A percentile compares a stretch with the other conserved stretches of the same genome.
phyloP scores from a whole-genome alignment of 2,329 filamentous ascomycete species.

The Eurotiales sp. region DNA sequence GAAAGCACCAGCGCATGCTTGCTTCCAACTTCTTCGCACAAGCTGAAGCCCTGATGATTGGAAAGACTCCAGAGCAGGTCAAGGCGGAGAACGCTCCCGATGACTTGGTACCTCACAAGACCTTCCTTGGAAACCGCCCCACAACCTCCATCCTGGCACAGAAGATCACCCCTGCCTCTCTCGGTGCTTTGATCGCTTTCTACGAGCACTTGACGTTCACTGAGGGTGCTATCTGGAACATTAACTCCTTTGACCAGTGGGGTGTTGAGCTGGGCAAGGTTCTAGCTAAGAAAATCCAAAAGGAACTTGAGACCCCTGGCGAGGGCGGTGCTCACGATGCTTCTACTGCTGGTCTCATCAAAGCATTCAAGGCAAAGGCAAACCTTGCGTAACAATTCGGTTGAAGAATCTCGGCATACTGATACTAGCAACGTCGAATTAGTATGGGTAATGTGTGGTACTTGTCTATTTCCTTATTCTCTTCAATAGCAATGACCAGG shows the following conservation, averaged over 20 bases:
- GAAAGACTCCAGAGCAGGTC: conserved; percentile 47
- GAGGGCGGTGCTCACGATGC: conserved; percentile 73
- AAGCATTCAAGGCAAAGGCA: conserved; percentile 81
- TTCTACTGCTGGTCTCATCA: conserved; percentile 84
- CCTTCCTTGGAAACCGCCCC: conserved; percentile 94
- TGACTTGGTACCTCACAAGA: conserved; percentile 87
- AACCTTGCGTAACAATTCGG: conserved; percentile 35
- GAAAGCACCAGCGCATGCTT: conserved; percentile 78
- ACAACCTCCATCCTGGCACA: conserved; percentile 93
- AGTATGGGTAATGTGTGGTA: conserved; percentile 6
- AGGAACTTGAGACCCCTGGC: conserved; percentile 73
- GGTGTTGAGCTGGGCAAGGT: conserved; percentile 97
- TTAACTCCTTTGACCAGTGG: conserved; percentile 99
- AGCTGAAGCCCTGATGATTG: conserved; percentile 53
- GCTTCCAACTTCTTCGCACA: conserved; percentile 51
- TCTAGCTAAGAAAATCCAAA: conserved; percentile 84
- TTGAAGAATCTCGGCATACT: neutral
- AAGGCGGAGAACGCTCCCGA: conserved; percentile 47
- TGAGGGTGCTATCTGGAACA: conserved; percentile 97
- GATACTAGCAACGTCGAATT: conserved; percentile 16
- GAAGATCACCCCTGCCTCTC: conserved; percentile 87
- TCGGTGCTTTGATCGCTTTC: conserved; percentile 95
- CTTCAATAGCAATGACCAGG: conserved; percentile 8
- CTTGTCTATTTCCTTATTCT: neutral
- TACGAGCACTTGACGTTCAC: conserved; percentile 99